Percentiles rank a stretch among this genome's conserved stretches.
Conservation (phyloP, 371 early-diverging fungal species). For the Syncephalastrum racemosum region DNA sequence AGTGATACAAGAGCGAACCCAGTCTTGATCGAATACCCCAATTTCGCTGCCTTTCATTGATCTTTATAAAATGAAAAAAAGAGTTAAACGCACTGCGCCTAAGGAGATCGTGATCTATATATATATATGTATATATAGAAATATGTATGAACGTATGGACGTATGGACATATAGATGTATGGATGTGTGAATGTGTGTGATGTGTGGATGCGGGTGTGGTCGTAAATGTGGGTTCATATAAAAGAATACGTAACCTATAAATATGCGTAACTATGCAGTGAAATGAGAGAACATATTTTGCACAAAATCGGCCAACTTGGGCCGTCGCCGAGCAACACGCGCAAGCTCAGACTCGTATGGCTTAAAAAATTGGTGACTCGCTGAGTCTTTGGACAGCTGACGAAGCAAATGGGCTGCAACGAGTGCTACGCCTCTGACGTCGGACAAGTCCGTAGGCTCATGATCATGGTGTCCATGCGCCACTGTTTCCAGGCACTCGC, state of each 20-base stretch:
- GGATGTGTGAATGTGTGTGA: no score
- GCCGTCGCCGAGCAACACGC: conserved; percentile 32
- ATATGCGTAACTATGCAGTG: neutral
- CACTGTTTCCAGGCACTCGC: conserved; percentile 7
- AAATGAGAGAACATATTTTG: conserved; percentile 17
- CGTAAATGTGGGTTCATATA: no score
- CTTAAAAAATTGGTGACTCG: conserved; percentile 55
- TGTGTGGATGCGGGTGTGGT: no score
- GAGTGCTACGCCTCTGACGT: conserved; percentile 66
- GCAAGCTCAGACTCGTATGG: conserved; percentile 59
- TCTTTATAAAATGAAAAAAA: neutral
- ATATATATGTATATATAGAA: no score
- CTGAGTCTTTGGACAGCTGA: conserved; percentile 62
- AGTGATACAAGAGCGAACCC: neutral
- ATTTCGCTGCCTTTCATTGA: neutral
- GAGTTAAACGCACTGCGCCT: no score
- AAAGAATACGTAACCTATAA: no score
- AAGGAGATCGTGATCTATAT: no score
- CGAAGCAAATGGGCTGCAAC: conserved; percentile 66
- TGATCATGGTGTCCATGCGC: conserved; percentile 1
- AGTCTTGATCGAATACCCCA: neutral
- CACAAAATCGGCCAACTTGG: conserved; percentile 32
- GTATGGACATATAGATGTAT: no score
- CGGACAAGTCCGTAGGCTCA: conserved; percentile 29
- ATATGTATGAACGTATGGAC: no score